These are phyloP conservation scores for Sclerotiophoma versabilis DNA, from an alignment of 2,329 filamentous ascomycete species.

Conservation along the genomic window DNA sequence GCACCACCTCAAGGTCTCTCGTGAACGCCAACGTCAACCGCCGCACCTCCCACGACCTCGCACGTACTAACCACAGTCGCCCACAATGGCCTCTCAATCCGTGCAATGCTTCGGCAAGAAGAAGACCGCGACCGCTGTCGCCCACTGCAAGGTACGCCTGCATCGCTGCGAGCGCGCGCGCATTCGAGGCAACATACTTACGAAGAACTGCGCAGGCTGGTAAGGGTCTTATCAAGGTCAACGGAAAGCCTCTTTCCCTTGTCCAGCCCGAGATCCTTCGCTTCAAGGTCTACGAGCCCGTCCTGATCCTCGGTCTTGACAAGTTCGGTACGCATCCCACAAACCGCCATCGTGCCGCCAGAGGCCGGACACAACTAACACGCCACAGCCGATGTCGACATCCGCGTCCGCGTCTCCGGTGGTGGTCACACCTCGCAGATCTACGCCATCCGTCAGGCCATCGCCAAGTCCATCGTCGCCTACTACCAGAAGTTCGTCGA, in stretches of 20 bases:
- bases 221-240: constrained; percentile 97
- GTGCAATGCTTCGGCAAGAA: constrained; percentile 97
- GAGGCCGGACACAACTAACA: constrained; percentile 19
- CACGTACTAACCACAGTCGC: constrained; percentile 47
- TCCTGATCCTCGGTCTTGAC: constrained; percentile 96
- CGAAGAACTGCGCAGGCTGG: constrained; percentile 61
- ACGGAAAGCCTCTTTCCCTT: constrained; percentile 92
- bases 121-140: constrained; percentile 74
- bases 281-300: constrained; percentile 99
- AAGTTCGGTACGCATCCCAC: constrained; percentile 72
- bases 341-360: neutral
- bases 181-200: constrained; percentile 34
- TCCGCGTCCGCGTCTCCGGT: constrained; percentile 93
- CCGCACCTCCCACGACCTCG: constrained; percentile 38
- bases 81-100: constrained; percentile 54
- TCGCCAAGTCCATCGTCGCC: constrained; percentile 93
- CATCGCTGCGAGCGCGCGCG: constrained; percentile 30
- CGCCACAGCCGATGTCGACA: constrained; percentile 78
- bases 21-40: constrained; percentile 24
- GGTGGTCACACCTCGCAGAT: constrained; percentile 98
- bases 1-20: constrained; percentile 29
- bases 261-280: constrained; percentile 96
- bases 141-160: constrained; percentile 83
- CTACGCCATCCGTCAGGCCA: constrained; percentile 98
- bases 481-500: constrained; percentile 99